A percentile compares a stretch with the other conserved stretches of the same genome.
These are phyloP conservation scores for Microcos paniculata DNA, from an alignment of 345 rosid species.

Conservation along the genomic window DNA sequence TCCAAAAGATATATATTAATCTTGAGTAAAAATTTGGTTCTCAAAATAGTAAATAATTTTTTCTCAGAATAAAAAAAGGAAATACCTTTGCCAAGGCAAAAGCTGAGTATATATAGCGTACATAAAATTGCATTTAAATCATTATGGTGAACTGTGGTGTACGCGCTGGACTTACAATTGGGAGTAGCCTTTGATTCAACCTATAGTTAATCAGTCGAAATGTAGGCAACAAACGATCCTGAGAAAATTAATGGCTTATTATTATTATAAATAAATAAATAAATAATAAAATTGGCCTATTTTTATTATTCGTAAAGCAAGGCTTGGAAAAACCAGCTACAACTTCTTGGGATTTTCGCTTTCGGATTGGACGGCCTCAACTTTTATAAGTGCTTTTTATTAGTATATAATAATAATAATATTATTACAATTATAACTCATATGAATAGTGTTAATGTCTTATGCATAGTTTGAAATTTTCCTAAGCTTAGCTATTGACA, in stretches of 20 bases:
- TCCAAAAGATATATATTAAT: too few relatives aligned
- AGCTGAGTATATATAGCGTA: too few relatives aligned
- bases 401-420: background rate
- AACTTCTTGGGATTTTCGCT: constrained; percentile 42
- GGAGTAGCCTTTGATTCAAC: background rate
- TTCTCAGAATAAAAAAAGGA: too few relatives aligned
- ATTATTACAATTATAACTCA: too few relatives aligned
- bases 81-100: too few relatives aligned
- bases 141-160: too few relatives aligned
- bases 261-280: too few relatives aligned
- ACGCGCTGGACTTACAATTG: constrained; percentile 30
- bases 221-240: constrained; percentile 38
- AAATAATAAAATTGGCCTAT: constrained; percentile 15
- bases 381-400: background rate
- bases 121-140: too few relatives aligned
- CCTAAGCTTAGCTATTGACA: constrained; percentile 10
- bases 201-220: background rate
- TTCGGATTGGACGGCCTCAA: constrained; percentile 30
- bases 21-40: too few relatives aligned
- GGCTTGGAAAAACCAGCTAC: constrained; percentile 39
- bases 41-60: too few relatives aligned
- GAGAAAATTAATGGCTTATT: constrained; percentile 25
- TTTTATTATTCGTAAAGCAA: constrained; percentile 53
- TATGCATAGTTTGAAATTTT: background rate
- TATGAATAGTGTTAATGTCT: background rate